phyloP scores from a whole-genome alignment of 768 basidiomycete genomes.

The Pluteus cervinus region DNA sequence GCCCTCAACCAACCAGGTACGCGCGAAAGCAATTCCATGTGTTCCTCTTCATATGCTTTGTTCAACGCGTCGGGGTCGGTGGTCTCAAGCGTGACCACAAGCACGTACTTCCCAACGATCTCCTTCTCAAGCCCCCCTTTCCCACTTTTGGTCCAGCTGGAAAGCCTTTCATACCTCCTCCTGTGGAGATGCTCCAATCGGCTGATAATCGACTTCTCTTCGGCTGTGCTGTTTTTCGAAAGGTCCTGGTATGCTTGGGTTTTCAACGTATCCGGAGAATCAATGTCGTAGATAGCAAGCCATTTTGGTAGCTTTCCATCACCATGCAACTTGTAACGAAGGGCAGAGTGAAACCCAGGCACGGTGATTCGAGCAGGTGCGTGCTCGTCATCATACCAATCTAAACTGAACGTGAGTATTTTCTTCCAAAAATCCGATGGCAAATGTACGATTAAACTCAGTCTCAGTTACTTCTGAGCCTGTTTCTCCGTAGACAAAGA shows the following conservation, averaged over 20 bases:
- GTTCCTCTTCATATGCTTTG: slow-evolving; percentile 30
- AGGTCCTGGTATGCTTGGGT: slow-evolving; percentile 19
- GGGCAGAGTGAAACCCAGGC: slow-evolving; percentile 19
- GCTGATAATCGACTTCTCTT: slow-evolving; percentile 19
- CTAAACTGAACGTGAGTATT: slow-evolving; percentile 9
- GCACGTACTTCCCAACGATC: slow-evolving; percentile 12
- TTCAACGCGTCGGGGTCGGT: slow-evolving; percentile 25
- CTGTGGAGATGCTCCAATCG: slow-evolving; percentile 17
- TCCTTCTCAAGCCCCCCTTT: slow-evolving; percentile 11
- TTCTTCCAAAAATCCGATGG: neutral
- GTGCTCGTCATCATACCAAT: slow-evolving; percentile 30
- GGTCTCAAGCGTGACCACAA: slow-evolving; percentile 15
- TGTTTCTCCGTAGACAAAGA: slow-evolving; percentile 23
- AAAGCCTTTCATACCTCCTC: slow-evolving; percentile 18
- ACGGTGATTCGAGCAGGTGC: slow-evolving; percentile 21
- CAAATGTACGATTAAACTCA: slow-evolving; percentile 21
- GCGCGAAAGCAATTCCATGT: slow-evolving; percentile 21
- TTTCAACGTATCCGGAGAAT: slow-evolving; percentile 14
- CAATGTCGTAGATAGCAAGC: slow-evolving; percentile 24
- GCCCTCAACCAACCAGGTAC: slow-evolving; percentile 24
- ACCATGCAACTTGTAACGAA: slow-evolving; percentile 22
- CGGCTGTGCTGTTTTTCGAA: slow-evolving; percentile 14
- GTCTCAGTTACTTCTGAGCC: slow-evolving; percentile 19
- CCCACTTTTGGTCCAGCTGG: slow-evolving; percentile 10
- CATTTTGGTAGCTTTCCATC: slow-evolving; percentile 16